These are phyloP conservation scores for Penicillium occitanis DNA, from an alignment of 2,329 filamentous ascomycete genomes.

Conservation along the genomic window DNA sequence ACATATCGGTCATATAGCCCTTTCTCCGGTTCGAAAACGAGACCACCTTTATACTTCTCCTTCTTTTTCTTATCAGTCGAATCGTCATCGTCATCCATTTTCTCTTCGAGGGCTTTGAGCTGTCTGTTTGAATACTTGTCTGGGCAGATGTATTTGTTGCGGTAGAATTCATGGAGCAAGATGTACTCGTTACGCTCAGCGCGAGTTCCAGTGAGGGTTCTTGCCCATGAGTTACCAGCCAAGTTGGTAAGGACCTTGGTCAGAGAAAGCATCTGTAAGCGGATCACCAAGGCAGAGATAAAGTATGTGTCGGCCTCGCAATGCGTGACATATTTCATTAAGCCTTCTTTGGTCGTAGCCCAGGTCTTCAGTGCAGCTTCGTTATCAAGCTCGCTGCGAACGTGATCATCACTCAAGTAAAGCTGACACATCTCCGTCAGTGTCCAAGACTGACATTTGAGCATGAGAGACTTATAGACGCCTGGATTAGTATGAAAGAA, in stretches of 20 bases:
- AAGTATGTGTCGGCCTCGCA: slow-evolving; percentile 96
- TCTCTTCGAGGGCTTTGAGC: slow-evolving; percentile 69
- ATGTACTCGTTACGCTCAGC: slow-evolving; percentile 99
- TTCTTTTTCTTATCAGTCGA: slow-evolving; percentile 84
- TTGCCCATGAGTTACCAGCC: slow-evolving; percentile 96
- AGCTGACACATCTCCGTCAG: slow-evolving; percentile 96
- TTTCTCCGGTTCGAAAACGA: slow-evolving; percentile 97
- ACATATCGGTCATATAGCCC: slow-evolving; percentile 98
- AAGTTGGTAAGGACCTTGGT: slow-evolving; percentile 95
- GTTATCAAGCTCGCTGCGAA: slow-evolving; percentile 81
- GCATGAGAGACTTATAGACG: slow-evolving; percentile 72
- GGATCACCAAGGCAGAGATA: slow-evolving; percentile 84
- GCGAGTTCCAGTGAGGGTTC: slow-evolving; percentile 90
- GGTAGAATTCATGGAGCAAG: slow-evolving; percentile 92
- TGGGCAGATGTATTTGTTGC: slow-evolving; percentile 96
- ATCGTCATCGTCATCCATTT: slow-evolving; percentile 62
- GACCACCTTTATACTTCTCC: slow-evolving; percentile 97
- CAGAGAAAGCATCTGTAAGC: slow-evolving; percentile 86
- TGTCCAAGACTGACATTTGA: slow-evolving; percentile 96
- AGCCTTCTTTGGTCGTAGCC: slow-evolving; percentile 77
- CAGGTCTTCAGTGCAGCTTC: slow-evolving; percentile 83
- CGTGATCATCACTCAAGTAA: slow-evolving; percentile 72
- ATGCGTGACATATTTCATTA: slow-evolving; percentile 91
- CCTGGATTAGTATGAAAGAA: slow-evolving; percentile 27
- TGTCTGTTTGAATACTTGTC: slow-evolving; percentile 87